Percentiles rank a stretch among this genome's conserved stretches.
Conservation (phyloP, 306 rosid genomes). For the Bauhinia variegata region DNA sequence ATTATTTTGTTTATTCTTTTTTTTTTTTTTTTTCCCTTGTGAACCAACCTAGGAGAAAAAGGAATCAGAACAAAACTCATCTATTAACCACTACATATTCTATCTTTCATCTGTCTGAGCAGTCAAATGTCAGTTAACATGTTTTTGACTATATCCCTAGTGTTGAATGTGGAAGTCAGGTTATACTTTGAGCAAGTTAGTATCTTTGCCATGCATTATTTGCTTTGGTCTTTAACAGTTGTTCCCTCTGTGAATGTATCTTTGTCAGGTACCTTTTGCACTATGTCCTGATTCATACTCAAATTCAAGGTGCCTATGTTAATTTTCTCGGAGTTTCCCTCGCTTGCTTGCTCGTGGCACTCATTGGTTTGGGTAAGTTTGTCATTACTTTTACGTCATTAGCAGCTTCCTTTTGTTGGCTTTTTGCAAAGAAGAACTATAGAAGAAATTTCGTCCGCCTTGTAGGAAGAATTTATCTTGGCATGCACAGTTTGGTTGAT, state of each 20-base stretch:
- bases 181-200: conserved; percentile 33
- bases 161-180: neutral
- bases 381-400: conserved; percentile 17
- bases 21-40: conserved; percentile 24
- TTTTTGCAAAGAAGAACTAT: conserved; percentile 21
- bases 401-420: conserved; percentile 30
- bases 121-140: neutral
- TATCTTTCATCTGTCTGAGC: neutral
- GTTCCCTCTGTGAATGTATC: conserved; percentile 37
- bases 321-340: conserved; percentile 59
- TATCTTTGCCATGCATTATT: conserved; percentile 34
- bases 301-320: conserved; percentile 56
- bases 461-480: conserved; percentile 94
- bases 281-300: conserved; percentile 64
- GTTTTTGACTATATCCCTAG: conserved; percentile 15
- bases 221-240: conserved; percentile 36
- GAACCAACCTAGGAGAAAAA: conserved; percentile 8
- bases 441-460: conserved; percentile 36
- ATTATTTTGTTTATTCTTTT: neutral
- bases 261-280: conserved; percentile 79
- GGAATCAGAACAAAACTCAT: conserved; percentile 14
- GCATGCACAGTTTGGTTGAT: conserved; percentile 94
- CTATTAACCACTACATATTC: conserved; percentile 3
- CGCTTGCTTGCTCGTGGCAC: conserved; percentile 67
- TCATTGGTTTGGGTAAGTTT: conserved; percentile 80